Evolutionary conservation across 345 rosid species (phyloP), one percentile per base, ranked within the genome.

Genomic region (Salix udensis): DNA sequence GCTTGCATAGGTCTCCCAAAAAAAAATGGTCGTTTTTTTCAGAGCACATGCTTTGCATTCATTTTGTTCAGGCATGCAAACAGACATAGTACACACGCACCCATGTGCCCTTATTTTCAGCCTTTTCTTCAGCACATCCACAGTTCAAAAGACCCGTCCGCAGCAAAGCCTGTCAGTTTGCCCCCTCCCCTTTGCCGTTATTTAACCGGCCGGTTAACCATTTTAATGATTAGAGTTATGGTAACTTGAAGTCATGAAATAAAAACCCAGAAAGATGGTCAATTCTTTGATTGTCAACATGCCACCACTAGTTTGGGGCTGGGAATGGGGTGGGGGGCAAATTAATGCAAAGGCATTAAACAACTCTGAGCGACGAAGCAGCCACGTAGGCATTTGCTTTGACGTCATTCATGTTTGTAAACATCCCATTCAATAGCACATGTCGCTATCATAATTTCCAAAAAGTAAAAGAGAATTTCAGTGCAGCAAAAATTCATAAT

Each of bases 91-190:
- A 71, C 86, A 86, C 83, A 72, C 78, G 84, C 87, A 5, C 82
- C 84, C 87, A 86, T 80, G 87, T 86, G 87, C 83, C 76, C 76
- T 46, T 80, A 80, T 73, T 84, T 62, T 64, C 70, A 2, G 73
- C 66, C 23, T 68, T 65, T 30, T 76, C 48, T 68, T 46, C 78
- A 46, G 65, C 6, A 10, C 42, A 13, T 64, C 72, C 64, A 34
- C 24, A 26, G 10, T 50, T 36, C 2, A 26, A 30, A 21, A 21
- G 1, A 4, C 12, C 18, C 24, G 11, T n/a, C 28, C 64, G 23
- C 64, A 3, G 64, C 19, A 23, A 23, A 10, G 62, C 62, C 62
- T 9, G 0, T 3, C 26, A 1, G 62, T 10, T n/a, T 55, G 61
- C 26, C 26, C 61, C 61, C 24, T 8, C 61, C 61, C 13, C 4